Evolutionary conservation across 495 filamentous ascomycete species (phyloP).

Genomic region (Annulohypoxylon moriforme): DNA sequence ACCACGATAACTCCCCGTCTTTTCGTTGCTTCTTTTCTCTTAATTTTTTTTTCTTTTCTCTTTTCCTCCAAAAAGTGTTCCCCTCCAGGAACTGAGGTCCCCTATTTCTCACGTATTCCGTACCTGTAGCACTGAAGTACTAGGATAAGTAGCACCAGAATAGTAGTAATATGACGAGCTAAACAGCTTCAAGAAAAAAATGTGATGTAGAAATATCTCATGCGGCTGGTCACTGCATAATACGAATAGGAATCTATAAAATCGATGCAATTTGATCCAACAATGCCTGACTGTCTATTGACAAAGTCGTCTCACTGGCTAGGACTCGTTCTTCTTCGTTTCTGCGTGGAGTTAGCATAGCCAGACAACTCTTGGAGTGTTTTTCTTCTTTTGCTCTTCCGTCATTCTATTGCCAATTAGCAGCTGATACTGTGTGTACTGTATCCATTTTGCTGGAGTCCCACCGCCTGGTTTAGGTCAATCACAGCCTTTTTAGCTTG

Average conservation of each 20-base stretch:
- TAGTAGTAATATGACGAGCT: constrained; percentile 20
- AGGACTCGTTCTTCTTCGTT: neutral
- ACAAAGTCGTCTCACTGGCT: constrained; percentile 24
- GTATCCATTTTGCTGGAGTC: constrained; percentile 34
- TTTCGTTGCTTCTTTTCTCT: constrained; percentile 13
- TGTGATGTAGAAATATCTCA: constrained; percentile 42
- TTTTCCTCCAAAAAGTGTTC: constrained; percentile 22
- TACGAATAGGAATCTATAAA: constrained; percentile 32
- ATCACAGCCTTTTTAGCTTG: constrained; percentile 34
- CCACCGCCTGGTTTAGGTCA: constrained; percentile 30
- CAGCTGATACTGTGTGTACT: constrained; percentile 40
- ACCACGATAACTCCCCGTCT: constrained; percentile 20
- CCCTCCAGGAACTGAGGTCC: constrained; percentile 22
- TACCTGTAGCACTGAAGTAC: constrained; percentile 1
- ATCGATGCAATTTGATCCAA: constrained; percentile 29
- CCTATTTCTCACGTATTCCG: constrained; percentile 29
- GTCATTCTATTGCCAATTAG: constrained; percentile 39
- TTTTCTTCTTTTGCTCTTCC: constrained; percentile 32
- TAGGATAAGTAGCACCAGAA: neutral
- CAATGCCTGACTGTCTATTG: constrained; percentile 18
- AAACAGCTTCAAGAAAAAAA: constrained; percentile 17
- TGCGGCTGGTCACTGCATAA: constrained; percentile 39
- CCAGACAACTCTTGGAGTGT: constrained; percentile 27
- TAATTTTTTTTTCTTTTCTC: constrained; percentile 21
- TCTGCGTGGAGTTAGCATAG: constrained; percentile 35